A percentile compares a stretch with the other conserved stretches of the same genome.
Evolutionary conservation across 2,329 filamentous ascomycete species (phyloP).

Genomic region (Sporothrix sp.): DNA sequence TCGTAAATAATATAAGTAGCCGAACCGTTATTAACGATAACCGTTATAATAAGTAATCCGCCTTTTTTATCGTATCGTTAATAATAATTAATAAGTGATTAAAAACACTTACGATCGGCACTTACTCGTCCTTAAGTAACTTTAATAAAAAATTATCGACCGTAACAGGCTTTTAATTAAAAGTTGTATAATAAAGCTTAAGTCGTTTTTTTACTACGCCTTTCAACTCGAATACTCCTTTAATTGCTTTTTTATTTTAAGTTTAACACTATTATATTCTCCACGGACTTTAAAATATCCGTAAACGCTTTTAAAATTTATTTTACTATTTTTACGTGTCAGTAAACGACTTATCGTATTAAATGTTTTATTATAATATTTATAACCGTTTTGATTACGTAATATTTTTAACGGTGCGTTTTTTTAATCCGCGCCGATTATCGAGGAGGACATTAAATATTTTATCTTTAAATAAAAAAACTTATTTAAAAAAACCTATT

Average conservation of each 20-base stretch:
- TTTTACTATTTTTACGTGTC: no score
- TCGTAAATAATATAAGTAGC: no score
- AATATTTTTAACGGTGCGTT: background rate
- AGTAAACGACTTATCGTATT: background rate
- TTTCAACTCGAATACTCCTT: no score
- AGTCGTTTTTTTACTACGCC: background rate
- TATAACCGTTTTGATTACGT: background rate
- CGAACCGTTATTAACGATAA: no score
- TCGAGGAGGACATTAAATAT: no score
- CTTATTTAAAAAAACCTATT: background rate
- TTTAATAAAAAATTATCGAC: no score
- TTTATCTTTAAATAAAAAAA: no score
- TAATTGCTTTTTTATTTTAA: background rate
- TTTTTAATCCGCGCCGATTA: no score
- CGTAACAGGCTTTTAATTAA: background rate
- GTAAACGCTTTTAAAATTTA: no score
- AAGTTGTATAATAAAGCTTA: background rate
- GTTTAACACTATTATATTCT: background rate
- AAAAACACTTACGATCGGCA: no score
- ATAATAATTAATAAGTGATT: background rate
- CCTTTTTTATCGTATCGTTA: background rate
- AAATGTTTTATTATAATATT: background rate
- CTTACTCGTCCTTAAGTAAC: no score
- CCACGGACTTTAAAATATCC: constrained; percentile 1
- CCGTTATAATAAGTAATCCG: no score